Conservation (phyloP, 179 eudicot genomes). For the Beta macrorhiza region DNA sequence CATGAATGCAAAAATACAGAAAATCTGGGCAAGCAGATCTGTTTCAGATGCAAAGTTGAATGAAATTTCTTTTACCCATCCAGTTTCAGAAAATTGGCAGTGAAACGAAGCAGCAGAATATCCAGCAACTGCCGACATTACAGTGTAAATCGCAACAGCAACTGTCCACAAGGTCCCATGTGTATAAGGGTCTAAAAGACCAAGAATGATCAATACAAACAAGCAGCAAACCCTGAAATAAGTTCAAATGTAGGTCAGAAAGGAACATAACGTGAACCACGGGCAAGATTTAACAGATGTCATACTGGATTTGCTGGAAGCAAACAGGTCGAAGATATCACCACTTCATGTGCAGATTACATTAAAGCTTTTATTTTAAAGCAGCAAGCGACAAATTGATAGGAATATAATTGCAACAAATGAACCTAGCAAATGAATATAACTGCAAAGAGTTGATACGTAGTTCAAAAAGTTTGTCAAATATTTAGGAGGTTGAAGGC, state of each 20-base stretch:
- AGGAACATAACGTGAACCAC: background rate
- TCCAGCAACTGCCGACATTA: conserved; percentile 65
- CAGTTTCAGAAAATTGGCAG: conserved; percentile 57
- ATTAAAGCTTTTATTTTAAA: background rate
- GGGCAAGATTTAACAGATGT: background rate
- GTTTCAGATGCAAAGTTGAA: background rate
- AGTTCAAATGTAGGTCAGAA: background rate
- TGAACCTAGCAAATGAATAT: background rate
- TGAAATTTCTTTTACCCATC: conserved; percentile 50
- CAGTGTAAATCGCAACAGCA: conserved; percentile 47
- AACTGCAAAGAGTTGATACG: background rate
- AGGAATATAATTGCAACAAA: background rate
- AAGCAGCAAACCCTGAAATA: conserved; percentile 53
- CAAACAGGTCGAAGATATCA: background rate
- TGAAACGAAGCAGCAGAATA: conserved; percentile 67
- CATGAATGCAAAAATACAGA: background rate
- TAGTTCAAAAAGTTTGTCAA: background rate
- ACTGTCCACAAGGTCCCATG: conserved; percentile 59
- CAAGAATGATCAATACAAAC: conserved; percentile 53
- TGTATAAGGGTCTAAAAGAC: conserved; percentile 56
- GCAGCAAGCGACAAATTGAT: background rate
- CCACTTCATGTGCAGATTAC: background rate
- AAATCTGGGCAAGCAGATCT: background rate
- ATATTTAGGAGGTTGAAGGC: background rate
- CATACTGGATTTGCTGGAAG: background rate